A percentile compares a stretch with the other conserved stretches of the same genome.
phyloP scores from a whole-genome alignment of 352 stramenopile species.

The Phytophthora pseudosyringae region DNA sequence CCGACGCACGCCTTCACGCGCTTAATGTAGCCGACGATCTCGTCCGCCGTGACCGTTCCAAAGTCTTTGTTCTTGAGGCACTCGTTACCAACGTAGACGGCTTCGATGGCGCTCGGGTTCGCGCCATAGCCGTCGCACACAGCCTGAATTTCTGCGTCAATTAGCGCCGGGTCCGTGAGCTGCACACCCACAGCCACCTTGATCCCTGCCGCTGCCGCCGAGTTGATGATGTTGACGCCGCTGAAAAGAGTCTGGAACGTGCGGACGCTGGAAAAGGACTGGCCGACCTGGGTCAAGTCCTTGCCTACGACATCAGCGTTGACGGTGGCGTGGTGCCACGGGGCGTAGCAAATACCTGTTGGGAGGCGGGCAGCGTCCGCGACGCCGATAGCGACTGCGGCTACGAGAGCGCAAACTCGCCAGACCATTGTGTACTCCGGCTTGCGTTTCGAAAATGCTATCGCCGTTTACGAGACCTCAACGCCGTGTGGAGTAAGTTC shows the following conservation, averaged over 20 bases:
- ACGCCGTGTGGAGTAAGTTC: constrained; percentile 15
- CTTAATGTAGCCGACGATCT: constrained; percentile 59
- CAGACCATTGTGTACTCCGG: constrained; percentile 28
- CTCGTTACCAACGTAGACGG: constrained; percentile 83
- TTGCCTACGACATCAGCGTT: constrained; percentile 42
- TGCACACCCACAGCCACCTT: constrained; percentile 77
- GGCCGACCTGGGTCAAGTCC: constrained; percentile 45
- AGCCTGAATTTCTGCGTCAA: constrained; percentile 66
- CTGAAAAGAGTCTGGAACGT: constrained; percentile 77
- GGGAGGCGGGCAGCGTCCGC: constrained; percentile 27
- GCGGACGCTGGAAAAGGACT: constrained; percentile 67
- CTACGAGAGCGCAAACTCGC: constrained; percentile 22
- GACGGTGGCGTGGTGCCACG: constrained; percentile 51
- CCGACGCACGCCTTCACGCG: constrained; percentile 62
- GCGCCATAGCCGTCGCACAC: constrained; percentile 56
- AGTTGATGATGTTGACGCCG: constrained; percentile 63
- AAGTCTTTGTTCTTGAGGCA: constrained; percentile 69
- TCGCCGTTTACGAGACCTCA: not conserved
- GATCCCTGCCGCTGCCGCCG: constrained; percentile 50
- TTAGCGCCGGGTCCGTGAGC: constrained; percentile 49
- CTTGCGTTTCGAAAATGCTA: constrained; percentile 11
- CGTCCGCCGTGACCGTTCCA: constrained; percentile 40
- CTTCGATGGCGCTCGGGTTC: constrained; percentile 50
- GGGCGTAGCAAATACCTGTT: constrained; percentile 38
- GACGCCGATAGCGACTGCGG: constrained; percentile 17